A percentile compares a stretch with the other conserved stretches of the same genome.
Evolutionary conservation across 352 stramenopile species (phyloP).

Genomic region (Phytophthora brassicae): DNA sequence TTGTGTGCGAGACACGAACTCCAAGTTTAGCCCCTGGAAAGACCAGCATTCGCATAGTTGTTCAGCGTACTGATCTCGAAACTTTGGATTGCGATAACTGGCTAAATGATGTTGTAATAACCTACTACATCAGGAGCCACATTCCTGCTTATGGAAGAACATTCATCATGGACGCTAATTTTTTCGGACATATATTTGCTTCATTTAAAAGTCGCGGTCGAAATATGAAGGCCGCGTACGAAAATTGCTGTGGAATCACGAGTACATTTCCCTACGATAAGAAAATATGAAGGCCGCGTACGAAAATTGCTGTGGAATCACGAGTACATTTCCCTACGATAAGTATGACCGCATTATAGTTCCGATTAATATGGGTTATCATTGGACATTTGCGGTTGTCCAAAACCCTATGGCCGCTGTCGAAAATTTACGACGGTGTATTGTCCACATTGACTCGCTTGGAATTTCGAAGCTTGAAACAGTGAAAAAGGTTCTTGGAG

Average conservation of each 20-base stretch:
- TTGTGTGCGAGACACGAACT: constrained; percentile 13
- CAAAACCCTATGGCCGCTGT: background rate
- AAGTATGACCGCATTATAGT: background rate
- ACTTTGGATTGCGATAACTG: background rate
- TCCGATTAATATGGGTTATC: background rate
- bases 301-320: background rate
- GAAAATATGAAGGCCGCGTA: background rate
- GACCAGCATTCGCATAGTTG: background rate
- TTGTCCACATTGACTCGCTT: background rate
- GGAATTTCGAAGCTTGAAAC: background rate
- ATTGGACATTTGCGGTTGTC: background rate
- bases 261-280: background rate
- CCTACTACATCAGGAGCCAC: background rate
- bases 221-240: background rate
- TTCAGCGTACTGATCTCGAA: background rate
- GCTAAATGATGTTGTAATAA: background rate
- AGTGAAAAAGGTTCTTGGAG: background rate
- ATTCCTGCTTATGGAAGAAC: background rate
- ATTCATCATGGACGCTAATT: background rate
- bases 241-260: background rate
- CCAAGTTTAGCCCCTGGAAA: background rate
- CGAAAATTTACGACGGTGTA: background rate
- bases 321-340: background rate
- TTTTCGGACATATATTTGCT: background rate
- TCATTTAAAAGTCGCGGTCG: background rate